Evolutionary conservation across 116 monocot species (phyloP).

Genomic region (Phalaenopsis hybrid): DNA sequence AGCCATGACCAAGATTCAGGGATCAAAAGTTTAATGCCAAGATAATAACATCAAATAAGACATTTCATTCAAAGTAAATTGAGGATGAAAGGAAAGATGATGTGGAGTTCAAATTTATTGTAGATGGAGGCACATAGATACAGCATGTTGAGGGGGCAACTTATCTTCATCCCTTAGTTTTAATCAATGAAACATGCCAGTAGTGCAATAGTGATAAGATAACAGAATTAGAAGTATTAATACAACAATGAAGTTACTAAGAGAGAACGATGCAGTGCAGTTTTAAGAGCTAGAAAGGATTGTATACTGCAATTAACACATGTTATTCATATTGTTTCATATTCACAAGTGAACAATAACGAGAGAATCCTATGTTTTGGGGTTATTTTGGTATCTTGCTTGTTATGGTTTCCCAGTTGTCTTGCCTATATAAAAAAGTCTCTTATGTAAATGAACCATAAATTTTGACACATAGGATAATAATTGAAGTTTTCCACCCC

Average conservation of each 20-base stretch:
- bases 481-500: neutral
- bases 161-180: neutral
- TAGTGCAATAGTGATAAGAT: neutral
- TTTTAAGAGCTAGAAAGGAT: neutral
- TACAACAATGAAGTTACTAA: neutral
- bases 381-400: neutral
- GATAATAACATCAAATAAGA: neutral
- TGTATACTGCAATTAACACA: neutral
- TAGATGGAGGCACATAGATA: neutral
- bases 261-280: neutral
- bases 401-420: neutral
- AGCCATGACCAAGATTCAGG: neutral
- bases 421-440: neutral
- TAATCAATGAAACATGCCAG: neutral
- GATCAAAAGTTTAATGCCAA: neutral
- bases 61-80: neutral
- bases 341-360: neutral
- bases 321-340: neutral
- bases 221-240: neutral
- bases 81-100: neutral
- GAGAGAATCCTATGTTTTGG: neutral
- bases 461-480: neutral
- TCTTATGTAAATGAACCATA: neutral
- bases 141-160: neutral
- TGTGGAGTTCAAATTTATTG: neutral